Evolutionary conservation across 1,284 basidiomycete species (phyloP).

Genomic region (Cutaneotrichosporon daszewskae): DNA sequence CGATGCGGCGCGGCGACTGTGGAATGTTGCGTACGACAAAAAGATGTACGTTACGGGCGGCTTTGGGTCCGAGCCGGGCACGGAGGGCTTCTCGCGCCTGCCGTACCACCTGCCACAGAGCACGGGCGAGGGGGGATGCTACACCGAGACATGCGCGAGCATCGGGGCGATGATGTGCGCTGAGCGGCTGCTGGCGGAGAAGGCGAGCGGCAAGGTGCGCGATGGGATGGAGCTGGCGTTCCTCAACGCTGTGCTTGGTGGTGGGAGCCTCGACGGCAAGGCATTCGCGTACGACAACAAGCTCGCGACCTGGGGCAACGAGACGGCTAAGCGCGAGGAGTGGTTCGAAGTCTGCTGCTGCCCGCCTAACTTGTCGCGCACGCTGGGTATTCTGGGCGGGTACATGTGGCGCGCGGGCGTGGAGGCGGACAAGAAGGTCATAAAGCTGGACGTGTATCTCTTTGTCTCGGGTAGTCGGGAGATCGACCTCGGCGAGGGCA

Average conservation of each 20-base stretch:
- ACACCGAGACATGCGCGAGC: conserved; percentile 36
- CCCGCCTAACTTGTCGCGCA: conserved; percentile 32
- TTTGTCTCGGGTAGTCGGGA: conserved; percentile 25
- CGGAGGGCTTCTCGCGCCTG: conserved; percentile 26
- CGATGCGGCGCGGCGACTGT: conserved; percentile 23
- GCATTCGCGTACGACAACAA: conserved; percentile 35
- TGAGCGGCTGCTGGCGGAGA: conserved; percentile 27
- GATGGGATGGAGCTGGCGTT: conserved; percentile 31
- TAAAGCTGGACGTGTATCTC: conserved; percentile 26
- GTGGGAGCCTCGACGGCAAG: conserved; percentile 26
- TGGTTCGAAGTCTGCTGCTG: conserved; percentile 42
- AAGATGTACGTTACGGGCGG: conserved; percentile 39
- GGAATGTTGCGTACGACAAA: conserved; percentile 16
- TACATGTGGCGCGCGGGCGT: conserved; percentile 29
- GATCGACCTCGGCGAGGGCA: conserved; percentile 22
- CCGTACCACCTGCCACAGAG: conserved; percentile 28
- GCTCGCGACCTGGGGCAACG: conserved; percentile 29
- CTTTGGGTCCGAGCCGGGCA: conserved; percentile 30
- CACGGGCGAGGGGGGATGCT: conserved; percentile 34
- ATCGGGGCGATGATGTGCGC: conserved; percentile 37
- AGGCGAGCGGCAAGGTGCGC: conserved; percentile 23
- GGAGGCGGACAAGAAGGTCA: conserved; percentile 13
- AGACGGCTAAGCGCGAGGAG: conserved; percentile 24
- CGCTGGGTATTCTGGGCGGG: conserved; percentile 36
- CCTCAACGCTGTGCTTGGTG: conserved; percentile 32